Evolutionary conservation across 768 basidiomycete genomes (phyloP).

Genomic region (Lepiota brunneoincarnata): DNA sequence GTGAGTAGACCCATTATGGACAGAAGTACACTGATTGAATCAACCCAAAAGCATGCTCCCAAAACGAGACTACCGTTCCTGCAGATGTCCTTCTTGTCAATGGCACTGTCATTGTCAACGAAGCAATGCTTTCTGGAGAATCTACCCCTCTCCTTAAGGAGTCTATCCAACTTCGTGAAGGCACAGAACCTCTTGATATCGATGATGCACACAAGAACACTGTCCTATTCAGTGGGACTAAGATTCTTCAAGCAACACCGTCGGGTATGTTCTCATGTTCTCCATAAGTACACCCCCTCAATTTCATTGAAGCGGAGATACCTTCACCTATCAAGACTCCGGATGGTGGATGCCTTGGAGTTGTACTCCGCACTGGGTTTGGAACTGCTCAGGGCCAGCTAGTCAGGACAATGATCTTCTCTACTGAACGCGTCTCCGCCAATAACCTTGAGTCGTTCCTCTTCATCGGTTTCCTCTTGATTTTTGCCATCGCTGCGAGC

Average conservation of each 20-base stretch:
- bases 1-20: constrained; percentile 28
- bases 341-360: constrained; percentile 88
- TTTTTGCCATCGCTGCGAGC: constrained; percentile 96
- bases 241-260: not conserved
- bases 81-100: constrained; percentile 91
- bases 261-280: not conserved
- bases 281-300: not conserved
- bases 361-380: constrained; percentile 94
- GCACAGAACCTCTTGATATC: constrained; percentile 73
- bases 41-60: constrained; percentile 49
- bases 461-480: constrained; percentile 96
- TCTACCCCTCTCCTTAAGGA: constrained; percentile 97
- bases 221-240: constrained; percentile 77
- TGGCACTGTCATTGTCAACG: constrained; percentile 96
- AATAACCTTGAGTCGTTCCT: constrained; percentile 95
- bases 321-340: constrained; percentile 62
- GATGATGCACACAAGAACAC: constrained; percentile 85
- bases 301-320: constrained; percentile 27
- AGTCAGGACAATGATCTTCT: constrained; percentile 98
- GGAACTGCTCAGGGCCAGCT: constrained; percentile 97
- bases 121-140: constrained; percentile 98
- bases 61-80: constrained; percentile 84
- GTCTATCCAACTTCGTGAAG: constrained; percentile 82
- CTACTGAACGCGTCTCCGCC: constrained; percentile 93
- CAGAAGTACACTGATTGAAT: constrained; percentile 7